Percentiles rank a stretch among this genome's conserved stretches.
phyloP scores from a whole-genome alignment of 1,139 yeast genomes.

The Geotrichum carabidarum region DNA sequence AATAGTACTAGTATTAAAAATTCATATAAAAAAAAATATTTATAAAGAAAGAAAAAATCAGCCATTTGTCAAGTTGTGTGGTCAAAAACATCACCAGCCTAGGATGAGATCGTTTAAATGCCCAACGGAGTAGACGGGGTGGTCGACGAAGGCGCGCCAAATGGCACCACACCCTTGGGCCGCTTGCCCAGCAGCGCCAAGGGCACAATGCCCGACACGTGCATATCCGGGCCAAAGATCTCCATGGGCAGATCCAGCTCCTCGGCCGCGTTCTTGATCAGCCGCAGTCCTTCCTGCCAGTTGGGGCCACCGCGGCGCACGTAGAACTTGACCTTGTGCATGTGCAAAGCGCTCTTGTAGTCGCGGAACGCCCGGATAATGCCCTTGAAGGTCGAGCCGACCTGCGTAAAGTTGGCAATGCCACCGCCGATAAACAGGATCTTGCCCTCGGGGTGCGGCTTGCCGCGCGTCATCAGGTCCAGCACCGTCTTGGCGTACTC shows the following conservation, averaged over 20 bases:
- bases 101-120: too few species aligned
- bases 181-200: slow-evolving; percentile 41
- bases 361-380: slow-evolving; percentile 47
- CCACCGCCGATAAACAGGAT: slow-evolving; percentile 46
- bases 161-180: slow-evolving; percentile 40
- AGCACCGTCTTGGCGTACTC: slow-evolving; percentile 47
- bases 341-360: slow-evolving; percentile 38
- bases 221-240: slow-evolving; percentile 49
- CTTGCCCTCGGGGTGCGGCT: slow-evolving; percentile 41
- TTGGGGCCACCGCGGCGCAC: slow-evolving; percentile 48
- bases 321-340: slow-evolving; percentile 42
- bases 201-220: slow-evolving; percentile 46
- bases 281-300: slow-evolving; percentile 47
- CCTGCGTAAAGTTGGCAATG: slow-evolving; percentile 47
- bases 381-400: slow-evolving; percentile 47
- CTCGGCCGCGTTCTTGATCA: slow-evolving; percentile 44
- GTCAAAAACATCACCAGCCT: too few species aligned
- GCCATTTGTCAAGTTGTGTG: too few species aligned
- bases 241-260: slow-evolving; percentile 46
- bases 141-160: slow-evolving; percentile 37
- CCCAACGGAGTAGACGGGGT: slow-evolving; percentile 35
- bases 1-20: too few species aligned
- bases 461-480: slow-evolving; percentile 45
- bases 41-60: too few species aligned
- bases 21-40: too few species aligned